Evolutionary conservation across 208 protist species (phyloP), one percentile per base, ranked within the genome.

Genomic region (Blastocrithidia nonstop): DNA sequence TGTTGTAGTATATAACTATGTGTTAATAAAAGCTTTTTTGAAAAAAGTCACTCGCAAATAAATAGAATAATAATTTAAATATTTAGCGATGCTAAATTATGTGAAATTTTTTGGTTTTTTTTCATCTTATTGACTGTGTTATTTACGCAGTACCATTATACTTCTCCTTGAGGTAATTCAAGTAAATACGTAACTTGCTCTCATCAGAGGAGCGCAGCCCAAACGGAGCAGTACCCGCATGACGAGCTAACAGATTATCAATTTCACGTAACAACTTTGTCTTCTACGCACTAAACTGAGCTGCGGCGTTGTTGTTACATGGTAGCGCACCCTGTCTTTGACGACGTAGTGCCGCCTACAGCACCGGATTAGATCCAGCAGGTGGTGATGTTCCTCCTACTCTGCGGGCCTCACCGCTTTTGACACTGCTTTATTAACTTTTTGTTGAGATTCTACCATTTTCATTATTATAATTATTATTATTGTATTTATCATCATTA

Each of bases 271-370:
- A 37, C 20, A 92, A 56, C 19, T 50, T 41, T 23, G 31, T 37
- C 61, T 83, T 78, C 33, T 84, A 73, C 2, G 46, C 31, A 16
- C 64, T 69, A 38, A 67, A 65, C 29, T 26, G 57, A 9, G 33
- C 19, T 16, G 36, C 33, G 44, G 8, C 33, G 16, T 47, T 25
- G 7, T 51, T 35, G 20, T 43, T 21, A 13, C 43, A 15, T 13
- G 45, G 49, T 27, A 50, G 27, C 23, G 53, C 47, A 33, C 71
- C 54, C 43, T 71, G 61, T 49, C 86, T 57, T 49, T 65, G 60
- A 15, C 83, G 77, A 15, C 69, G 66, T 53, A 88, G 45, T 8
- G 75, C 78, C n/a, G 83, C 83, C 28, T 81, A 76, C 4, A 88
- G 55, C 1, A 66, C 62, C 2, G 83, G 78, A 45, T 79, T 92